Evolutionary conservation across 208 protist genomes (phyloP), one percentile per base, ranked within the genome.

Genomic region (Leishmania major): DNA sequence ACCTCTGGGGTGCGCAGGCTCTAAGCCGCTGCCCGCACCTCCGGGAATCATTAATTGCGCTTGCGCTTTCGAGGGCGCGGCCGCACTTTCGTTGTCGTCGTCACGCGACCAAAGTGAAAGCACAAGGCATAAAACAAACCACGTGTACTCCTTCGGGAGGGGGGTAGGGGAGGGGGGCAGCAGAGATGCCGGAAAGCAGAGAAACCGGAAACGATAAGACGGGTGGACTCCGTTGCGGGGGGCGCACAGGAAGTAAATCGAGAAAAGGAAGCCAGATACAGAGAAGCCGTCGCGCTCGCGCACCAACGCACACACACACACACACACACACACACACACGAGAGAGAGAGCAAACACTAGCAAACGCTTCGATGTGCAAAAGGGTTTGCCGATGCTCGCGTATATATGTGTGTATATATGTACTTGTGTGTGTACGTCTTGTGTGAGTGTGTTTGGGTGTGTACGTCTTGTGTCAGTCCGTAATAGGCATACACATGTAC

Each of bases 41-140:
- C 75, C 72, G 2, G 81, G 66, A n/a, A 84, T 47, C 81, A 84
- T 81, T 40, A 47, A 72, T 43, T 40, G 67, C 7, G 19, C 40
- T 45, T 19, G 22, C 67, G 0, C 67, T 28, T 72, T 72, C 22
- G 67, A 72, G 11, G 15, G 35, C 25, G 67, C 22, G 43, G 35
- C 17, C 67, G 35, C 17, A 72, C 19, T n/a, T 72, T 45, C 10
- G 67, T 31, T 72, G 35, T 69, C 15, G 67, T 3, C 40, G 67
- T 3, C 40, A 47, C 25, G 3, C 67, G 40, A 72, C 28, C 35
- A 10, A 31, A 72, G 67, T 72, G 31, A 47, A 40, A 37, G 19
- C 17, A 43, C 67, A 72, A 19, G 40, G 40, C 25, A 28, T 25
- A 28, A 28, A 28, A 49, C 6, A 49, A 49, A 15, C 8, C 67